Percentiles rank a stretch among this genome's conserved stretches.
Evolutionary conservation across 805 yeast species (phyloP).

Genomic region (Hanseniaspora occidentalis): DNA sequence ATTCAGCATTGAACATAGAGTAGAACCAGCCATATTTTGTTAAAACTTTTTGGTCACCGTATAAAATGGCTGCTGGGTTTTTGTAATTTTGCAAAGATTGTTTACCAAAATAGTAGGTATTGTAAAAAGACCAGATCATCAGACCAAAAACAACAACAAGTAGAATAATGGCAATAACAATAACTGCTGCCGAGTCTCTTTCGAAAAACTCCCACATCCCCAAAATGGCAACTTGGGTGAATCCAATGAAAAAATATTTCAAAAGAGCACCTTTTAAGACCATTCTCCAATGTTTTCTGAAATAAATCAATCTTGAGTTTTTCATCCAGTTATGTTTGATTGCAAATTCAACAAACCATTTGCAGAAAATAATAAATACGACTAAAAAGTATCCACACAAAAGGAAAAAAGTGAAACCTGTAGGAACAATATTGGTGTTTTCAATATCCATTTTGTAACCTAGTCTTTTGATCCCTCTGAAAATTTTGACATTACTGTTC

Average conservation of each 20-base stretch:
- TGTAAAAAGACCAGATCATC: slow-evolving; percentile 52
- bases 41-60: slow-evolving; percentile 62
- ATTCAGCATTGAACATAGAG: slow-evolving; percentile 73
- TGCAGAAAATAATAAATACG: slow-evolving; percentile 42
- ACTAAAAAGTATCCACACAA: slow-evolving; percentile 64
- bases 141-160: slow-evolving; percentile 48
- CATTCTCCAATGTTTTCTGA: slow-evolving; percentile 41
- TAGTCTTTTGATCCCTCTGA: slow-evolving; percentile 79
- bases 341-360: slow-evolving; percentile 36
- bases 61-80: slow-evolving; percentile 79
- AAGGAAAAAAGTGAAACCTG: slow-evolving; percentile 80
- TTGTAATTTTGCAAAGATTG: slow-evolving; percentile 45
- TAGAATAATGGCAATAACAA: slow-evolving; percentile 67
- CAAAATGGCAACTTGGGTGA: slow-evolving; percentile 65
- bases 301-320: slow-evolving; percentile 33
- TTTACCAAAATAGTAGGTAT: slow-evolving; percentile 51
- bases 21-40: slow-evolving; percentile 80
- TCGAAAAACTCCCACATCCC: slow-evolving; percentile 81
- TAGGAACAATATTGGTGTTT: slow-evolving; percentile 68
- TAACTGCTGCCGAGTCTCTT: slow-evolving; percentile 78
- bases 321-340: slow-evolving; percentile 38
- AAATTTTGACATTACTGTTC: slow-evolving; percentile 46
- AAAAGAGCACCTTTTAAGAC: slow-evolving; percentile 69
- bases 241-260: slow-evolving; percentile 73
- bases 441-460: slow-evolving; percentile 72